Evolutionary conservation across 225 moss, liverwort and hornwort species (phyloP).

Genomic region (Takakia lepidozioides): DNA sequence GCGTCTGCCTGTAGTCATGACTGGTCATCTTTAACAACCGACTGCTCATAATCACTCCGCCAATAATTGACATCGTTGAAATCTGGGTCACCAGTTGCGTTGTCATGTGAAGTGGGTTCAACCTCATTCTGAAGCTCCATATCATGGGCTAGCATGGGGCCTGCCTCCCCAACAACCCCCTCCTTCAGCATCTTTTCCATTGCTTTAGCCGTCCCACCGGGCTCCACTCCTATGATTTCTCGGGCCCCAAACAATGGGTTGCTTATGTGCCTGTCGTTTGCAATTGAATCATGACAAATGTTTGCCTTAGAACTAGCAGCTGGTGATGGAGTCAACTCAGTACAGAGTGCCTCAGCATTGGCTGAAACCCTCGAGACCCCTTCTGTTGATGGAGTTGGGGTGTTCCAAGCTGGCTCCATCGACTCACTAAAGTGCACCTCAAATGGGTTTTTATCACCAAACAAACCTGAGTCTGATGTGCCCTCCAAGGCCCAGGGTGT

Average conservation of each 20-base stretch:
- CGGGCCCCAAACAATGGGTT: conserved; percentile 49
- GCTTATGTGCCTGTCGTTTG: conserved; percentile 38
- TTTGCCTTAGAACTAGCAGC: conserved; percentile 12
- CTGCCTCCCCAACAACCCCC: conserved; percentile 91
- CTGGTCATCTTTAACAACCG: conserved; percentile 56
- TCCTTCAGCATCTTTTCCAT: conserved; percentile 96
- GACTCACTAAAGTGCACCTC: conserved; percentile 29
- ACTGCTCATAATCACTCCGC: conserved; percentile 78
- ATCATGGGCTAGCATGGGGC: conserved; percentile 51
- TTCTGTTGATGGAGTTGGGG: conserved; percentile 22
- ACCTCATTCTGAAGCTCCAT: conserved; percentile 15
- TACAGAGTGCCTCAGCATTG: too few species aligned
- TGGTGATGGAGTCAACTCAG: conserved; percentile 2
- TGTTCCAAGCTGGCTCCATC: conserved; percentile 17
- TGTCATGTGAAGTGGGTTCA: conserved; percentile 35
- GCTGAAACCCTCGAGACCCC: conserved; percentile 18
- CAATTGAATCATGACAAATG: conserved; percentile 24
- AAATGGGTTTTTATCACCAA: conserved; percentile 23
- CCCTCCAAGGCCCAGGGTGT: conserved; percentile 28
- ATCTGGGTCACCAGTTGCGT: conserved; percentile 37
- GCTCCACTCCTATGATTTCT: conserved; percentile 69
- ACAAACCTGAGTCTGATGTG: conserved; percentile 22
- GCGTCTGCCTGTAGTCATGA: too few species aligned
- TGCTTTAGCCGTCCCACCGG: conserved; percentile 71
- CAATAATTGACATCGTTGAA: conserved; percentile 92